These are phyloP conservation scores for Phlyctochytrium planicorne DNA, from an alignment of 192 early-diverging fungal species.

Conservation along the genomic window DNA sequence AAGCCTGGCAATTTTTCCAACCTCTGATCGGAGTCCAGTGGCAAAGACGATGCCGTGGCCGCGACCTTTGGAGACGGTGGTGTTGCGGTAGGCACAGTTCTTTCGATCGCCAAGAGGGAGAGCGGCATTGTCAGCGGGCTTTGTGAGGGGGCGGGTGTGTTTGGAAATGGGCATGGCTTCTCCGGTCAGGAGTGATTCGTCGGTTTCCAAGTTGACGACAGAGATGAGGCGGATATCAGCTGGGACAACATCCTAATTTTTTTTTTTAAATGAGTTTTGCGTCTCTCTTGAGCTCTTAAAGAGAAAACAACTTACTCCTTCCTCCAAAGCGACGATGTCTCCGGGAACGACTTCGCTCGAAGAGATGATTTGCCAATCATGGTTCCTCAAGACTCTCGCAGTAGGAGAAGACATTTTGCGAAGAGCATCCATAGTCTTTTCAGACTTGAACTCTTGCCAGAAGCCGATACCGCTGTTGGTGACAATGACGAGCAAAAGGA, in stretches of 20 bases:
- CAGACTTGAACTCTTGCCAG: slow-evolving; percentile 83
- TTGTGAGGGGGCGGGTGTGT: slow-evolving; percentile 56
- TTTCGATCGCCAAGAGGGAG: slow-evolving; percentile 60
- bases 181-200: slow-evolving; percentile 79
- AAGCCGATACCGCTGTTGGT: slow-evolving; percentile 54
- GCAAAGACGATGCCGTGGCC: slow-evolving; percentile 73
- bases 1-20: slow-evolving; percentile 73
- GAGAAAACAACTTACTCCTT: slow-evolving; percentile 23
- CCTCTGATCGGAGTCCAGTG: slow-evolving; percentile 73
- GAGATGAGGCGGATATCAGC: slow-evolving; percentile 84
- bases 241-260: slow-evolving; percentile 75
- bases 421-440: slow-evolving; percentile 77
- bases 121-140: not conserved
- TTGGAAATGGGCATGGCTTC: slow-evolving; percentile 71
- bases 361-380: slow-evolving; percentile 22
- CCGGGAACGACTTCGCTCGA: slow-evolving; percentile 69
- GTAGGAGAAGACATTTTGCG: slow-evolving; percentile 42
- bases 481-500: slow-evolving; percentile 35
- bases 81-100: slow-evolving; percentile 78
- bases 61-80: slow-evolving; percentile 69
- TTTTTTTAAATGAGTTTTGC: too few species aligned
- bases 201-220: slow-evolving; percentile 73
- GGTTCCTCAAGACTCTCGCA: slow-evolving; percentile 34
- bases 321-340: slow-evolving; percentile 57
- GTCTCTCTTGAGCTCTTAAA: too few species aligned